Conservation (phyloP, 2,329 filamentous ascomycete species). For the Epichloe bromicola region DNA sequence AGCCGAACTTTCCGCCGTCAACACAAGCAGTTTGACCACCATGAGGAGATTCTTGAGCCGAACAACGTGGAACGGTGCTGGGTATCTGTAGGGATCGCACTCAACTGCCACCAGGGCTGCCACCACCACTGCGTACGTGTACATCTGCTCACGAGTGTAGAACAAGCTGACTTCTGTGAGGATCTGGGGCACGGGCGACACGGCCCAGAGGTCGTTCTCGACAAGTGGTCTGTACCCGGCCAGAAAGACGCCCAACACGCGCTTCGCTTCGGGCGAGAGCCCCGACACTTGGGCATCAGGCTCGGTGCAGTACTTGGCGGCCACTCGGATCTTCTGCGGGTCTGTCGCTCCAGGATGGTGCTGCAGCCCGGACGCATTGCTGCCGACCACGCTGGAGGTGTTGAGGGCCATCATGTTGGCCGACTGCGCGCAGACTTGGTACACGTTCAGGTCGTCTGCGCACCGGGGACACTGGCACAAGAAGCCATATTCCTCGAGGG, state of each 20-base stretch:
- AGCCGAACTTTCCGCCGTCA: constrained; percentile 27
- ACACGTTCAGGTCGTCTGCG: constrained; percentile 36
- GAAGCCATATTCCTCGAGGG: constrained; percentile 39
- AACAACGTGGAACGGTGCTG: constrained; percentile 35
- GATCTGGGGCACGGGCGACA: constrained; percentile 34
- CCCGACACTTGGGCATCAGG: background rate
- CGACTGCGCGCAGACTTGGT: constrained; percentile 33
- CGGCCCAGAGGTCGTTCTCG: constrained; percentile 28
- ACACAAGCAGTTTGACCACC: constrained; percentile 38
- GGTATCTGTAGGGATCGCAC: constrained; percentile 36
- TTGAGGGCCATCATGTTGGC: constrained; percentile 26
- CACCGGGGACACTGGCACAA: constrained; percentile 38
- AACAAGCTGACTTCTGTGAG: constrained; percentile 32
- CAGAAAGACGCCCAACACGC: background rate
- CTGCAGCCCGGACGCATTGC: constrained; percentile 5
- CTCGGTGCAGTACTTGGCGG: background rate
- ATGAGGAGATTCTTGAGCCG: constrained; percentile 38
- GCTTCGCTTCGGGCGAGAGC: background rate
- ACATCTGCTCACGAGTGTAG: constrained; percentile 29
- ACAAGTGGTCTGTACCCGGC: constrained; percentile 13
- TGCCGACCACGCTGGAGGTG: constrained; percentile 28
- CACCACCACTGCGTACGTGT: constrained; percentile 30
- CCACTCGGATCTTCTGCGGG: constrained; percentile 12
- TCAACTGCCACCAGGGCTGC: constrained; percentile 33
- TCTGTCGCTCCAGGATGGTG: constrained; percentile 11